phyloP scores from a whole-genome alignment of 768 basidiomycete genomes.

The Trametes elegans region DNA sequence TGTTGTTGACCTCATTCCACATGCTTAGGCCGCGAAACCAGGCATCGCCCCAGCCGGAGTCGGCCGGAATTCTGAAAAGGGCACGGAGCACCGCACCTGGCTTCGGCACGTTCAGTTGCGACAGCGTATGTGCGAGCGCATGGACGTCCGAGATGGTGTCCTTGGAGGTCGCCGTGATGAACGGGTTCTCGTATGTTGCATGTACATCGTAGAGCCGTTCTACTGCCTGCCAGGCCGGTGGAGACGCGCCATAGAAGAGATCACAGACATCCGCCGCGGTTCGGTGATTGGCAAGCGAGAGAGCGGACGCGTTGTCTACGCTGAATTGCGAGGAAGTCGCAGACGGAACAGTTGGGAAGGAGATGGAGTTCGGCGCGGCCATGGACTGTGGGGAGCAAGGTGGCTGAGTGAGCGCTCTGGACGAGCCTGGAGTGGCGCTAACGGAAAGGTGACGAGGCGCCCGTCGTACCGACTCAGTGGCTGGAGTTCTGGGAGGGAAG shows the following conservation, averaged over 20 bases:
- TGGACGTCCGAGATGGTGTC: constrained; percentile 72
- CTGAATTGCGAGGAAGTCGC: constrained; percentile 4
- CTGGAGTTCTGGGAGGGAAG: too few relatives aligned
- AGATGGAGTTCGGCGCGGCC: constrained; percentile 6
- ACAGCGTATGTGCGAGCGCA: constrained; percentile 55
- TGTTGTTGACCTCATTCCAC: constrained; percentile 74
- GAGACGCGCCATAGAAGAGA: constrained; percentile 58
- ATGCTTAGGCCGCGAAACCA: constrained; percentile 65
- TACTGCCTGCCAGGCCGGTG: constrained; percentile 49
- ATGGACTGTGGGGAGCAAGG: neutral
- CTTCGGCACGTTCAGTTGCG: constrained; percentile 63
- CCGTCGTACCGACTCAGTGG: too few relatives aligned
- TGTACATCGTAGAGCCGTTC: constrained; percentile 69
- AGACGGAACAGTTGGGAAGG: constrained; percentile 10
- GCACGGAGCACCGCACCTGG: constrained; percentile 60
- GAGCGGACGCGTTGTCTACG: constrained; percentile 6
- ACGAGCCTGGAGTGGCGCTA: too few relatives aligned
- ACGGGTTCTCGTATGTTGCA: constrained; percentile 80
- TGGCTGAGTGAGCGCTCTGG: neutral
- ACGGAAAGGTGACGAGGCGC: too few relatives aligned
- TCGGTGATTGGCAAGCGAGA: constrained; percentile 41
- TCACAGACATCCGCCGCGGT: constrained; percentile 70
- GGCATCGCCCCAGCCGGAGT: constrained; percentile 32
- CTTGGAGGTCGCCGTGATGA: constrained; percentile 73
- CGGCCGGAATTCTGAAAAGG: constrained; percentile 47